These are phyloP conservation scores for Mycena filopes DNA, from an alignment of 768 basidiomycete genomes.

Conservation along the genomic window DNA sequence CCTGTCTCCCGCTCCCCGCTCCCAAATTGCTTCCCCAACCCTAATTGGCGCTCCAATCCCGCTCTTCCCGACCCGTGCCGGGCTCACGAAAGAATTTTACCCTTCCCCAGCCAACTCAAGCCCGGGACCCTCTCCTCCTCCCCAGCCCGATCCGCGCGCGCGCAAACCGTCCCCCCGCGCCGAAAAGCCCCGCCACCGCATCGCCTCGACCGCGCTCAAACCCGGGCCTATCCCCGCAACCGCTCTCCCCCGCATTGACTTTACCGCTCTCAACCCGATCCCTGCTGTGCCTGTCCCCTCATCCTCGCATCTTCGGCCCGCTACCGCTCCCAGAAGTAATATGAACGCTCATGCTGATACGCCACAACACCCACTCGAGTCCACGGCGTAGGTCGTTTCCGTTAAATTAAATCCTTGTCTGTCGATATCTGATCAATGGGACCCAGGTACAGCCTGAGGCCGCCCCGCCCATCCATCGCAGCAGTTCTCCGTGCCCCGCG, in stretches of 20 bases:
- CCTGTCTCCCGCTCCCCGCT: neutral
- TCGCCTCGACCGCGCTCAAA: slow-evolving; percentile 16
- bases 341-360: neutral
- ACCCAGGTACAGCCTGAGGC: neutral
- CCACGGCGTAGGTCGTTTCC: neutral
- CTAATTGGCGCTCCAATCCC: neutral
- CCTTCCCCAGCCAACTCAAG: slow-evolving; percentile 22
- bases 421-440: neutral
- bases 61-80: slow-evolving; percentile 1
- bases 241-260: slow-evolving; percentile 8
- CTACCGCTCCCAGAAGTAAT: neutral
- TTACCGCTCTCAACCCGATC: slow-evolving; percentile 9
- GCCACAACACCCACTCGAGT: neutral
- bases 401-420: neutral
- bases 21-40: neutral
- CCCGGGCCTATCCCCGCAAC: neutral
- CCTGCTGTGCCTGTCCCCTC: slow-evolving; percentile 8
- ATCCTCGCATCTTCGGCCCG: neutral
- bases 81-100: slow-evolving; percentile 15
- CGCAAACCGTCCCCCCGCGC: neutral
- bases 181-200: neutral
- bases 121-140: too few relatives aligned
- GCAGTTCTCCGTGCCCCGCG: slow-evolving; percentile 8
- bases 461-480: slow-evolving; percentile 16
- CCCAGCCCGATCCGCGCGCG: slow-evolving; percentile 3